phyloP scores from a whole-genome alignment of 768 basidiomycete genomes.

The Pleurotus platypus region DNA sequence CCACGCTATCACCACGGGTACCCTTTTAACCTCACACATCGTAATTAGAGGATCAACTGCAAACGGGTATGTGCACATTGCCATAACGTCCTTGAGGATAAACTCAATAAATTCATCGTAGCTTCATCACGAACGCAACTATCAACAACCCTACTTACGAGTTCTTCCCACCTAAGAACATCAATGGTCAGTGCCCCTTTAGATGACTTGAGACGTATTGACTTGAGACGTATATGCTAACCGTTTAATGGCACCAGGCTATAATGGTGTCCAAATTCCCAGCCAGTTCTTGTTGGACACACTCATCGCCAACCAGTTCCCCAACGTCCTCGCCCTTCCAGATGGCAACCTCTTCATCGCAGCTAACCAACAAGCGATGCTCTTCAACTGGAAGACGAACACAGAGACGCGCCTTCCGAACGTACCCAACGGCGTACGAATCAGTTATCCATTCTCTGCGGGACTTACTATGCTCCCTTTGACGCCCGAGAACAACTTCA shows the following conservation, averaged over 20 bases:
- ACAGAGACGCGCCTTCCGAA: conserved; percentile 35
- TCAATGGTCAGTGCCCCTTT: conserved; percentile 17
- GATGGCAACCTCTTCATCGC: conserved; percentile 39
- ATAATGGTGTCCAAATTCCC: conserved; percentile 18
- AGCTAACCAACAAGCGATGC: conserved; percentile 37
- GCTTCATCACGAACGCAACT: conserved; percentile 55
- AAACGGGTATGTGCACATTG: neutral
- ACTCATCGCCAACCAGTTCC: conserved; percentile 13
- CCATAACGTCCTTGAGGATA: neutral
- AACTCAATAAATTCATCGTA: conserved; percentile 12
- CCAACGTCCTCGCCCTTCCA: conserved; percentile 30
- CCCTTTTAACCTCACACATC: neutral
- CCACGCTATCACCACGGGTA: too few relatives aligned
- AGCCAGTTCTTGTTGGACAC: conserved; percentile 11
- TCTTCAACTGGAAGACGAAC: conserved; percentile 35
- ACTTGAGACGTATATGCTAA: neutral
- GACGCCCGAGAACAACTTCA: conserved; percentile 31
- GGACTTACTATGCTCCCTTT: conserved; percentile 34
- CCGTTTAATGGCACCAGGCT: conserved; percentile 8
- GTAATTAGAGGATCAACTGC: neutral
- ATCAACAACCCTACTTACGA: neutral
- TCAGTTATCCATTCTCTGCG: conserved; percentile 36
- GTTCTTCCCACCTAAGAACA: conserved; percentile 30
- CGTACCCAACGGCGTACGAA: conserved; percentile 40
- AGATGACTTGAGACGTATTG: neutral